Base-by-base conservation (phyloP, 2,329 filamentous ascomycete genomes). In the Penicillium sp. region DNA sequence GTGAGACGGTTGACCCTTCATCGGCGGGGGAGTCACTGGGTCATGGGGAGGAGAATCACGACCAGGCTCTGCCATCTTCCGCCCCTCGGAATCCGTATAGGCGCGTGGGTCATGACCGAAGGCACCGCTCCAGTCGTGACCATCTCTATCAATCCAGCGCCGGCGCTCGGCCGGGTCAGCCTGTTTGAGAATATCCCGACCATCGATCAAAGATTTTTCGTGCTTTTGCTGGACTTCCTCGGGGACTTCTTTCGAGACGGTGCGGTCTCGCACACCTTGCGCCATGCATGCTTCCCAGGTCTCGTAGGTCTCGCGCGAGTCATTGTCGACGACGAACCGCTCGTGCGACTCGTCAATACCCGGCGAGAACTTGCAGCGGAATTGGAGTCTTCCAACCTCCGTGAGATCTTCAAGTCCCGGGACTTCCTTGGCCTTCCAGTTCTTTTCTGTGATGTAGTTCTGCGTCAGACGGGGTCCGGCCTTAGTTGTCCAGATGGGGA, bases 261-360 rank as follows among this genome's bases (percentile, higher is more conserved):
- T 81, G 49, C 86, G 82, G 12, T 80, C 74, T 2, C 94, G 85
- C 0, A 96, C 90, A 10, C 93, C 93, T 70, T 97, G 92, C 0
- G 91, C 85, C 33, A 88, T 84, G 69, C 93, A 97, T 0, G 91
- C 90, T 71, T 97, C 91, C 91, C 92, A 97, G 0, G 88, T 89
- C 75, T 97, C 93, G 58, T 90, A 96, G 0, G 92, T 97, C 77
- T 97, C 94, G 26, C 93, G 87, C 1, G 88, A 87, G 68, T 96
- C 86, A 64, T 96, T 96, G 70, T 95, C 90, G 41, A 85, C 83
- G 18, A 96, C 86, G 62, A 96, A 97, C 1, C 80, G 80, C 59
- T 90, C 82, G 68, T 97, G 94, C 15, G 90, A 88, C 47, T 90
- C 85, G 68, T 97, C 92, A 42, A 90, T 96, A 12, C 93, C 93